Base-by-base conservation (phyloP, 306 rosid genomes). In the Cicer pinnatifidum region DNA sequence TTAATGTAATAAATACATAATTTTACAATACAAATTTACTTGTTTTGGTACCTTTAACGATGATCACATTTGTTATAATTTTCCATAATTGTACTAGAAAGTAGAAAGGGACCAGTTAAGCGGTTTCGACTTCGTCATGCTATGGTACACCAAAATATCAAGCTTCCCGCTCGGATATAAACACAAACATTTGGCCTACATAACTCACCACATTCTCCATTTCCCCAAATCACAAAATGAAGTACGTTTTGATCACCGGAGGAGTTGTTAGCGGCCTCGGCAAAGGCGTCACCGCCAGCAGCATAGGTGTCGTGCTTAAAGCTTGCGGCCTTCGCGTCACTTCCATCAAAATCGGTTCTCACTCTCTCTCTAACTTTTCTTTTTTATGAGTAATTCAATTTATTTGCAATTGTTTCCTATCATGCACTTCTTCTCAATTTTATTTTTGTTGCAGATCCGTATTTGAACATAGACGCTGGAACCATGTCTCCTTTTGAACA, bases 401-500 rank as follows among this genome's bases (percentile, higher is more conserved):
- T 1, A 4, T 5, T 60, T 78, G 28, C 45, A 66, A 50, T 43
- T 17, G 41, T 11, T 47, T 48, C 62, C 16, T 6, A 41, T 43
- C 67, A 48, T 23, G 57, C 69, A 37, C 5, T 8, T 75, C 4
- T 57, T 72, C 20, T 45, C 19, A 12, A 4, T 1, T 28, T 28
- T 28, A 20, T 4, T 28, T 15, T 76, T 59, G 67, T 60, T 82
- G 75, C 82, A 95, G 99, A 95, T 87, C 99, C 97, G 2, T 95
- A 95, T 85, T 83, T 95, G 89, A 95, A 95, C 56, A 95, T 91
- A 6, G 99, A 95, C 81, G 97, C 99, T 6, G 99, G 99, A n/a
- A 95, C 99, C 79, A 91, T 95, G 99, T 95, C 99, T 85, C 99
- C 99, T 15, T 95, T 95, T 75, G 99, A 95, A 61, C 99, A 95